Conservation (phyloP, 2,329 filamentous ascomycete genomes). For the Sporothrix sp. region DNA sequence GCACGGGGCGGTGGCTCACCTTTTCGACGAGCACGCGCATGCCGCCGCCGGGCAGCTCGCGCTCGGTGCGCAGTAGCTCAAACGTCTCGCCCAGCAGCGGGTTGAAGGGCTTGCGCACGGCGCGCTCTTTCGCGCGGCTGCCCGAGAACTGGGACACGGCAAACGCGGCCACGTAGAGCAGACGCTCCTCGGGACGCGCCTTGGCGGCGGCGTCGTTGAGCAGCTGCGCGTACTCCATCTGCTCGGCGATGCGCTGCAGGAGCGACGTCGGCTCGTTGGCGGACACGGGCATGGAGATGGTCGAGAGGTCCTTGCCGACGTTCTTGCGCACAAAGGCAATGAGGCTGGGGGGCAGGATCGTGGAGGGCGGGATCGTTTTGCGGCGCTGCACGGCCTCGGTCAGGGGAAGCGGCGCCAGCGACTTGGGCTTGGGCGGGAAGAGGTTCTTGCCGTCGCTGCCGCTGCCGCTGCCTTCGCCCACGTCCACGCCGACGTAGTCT, state of each 20-base stretch:
- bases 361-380: conserved; percentile 60
- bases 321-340: conserved; percentile 95
- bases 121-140: conserved; percentile 75
- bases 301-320: conserved; percentile 92
- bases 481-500: conserved; percentile 29
- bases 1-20: conserved; percentile 83
- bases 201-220: conserved; percentile 65
- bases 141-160: conserved; percentile 80
- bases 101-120: conserved; percentile 94
- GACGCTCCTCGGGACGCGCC: conserved; percentile 53
- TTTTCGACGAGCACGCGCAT: conserved; percentile 94
- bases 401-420: conserved; percentile 67
- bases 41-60: conserved; percentile 57
- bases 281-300: conserved; percentile 94
- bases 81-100: conserved; percentile 93
- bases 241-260: conserved; percentile 80
- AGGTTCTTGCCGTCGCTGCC: conserved; percentile 36
- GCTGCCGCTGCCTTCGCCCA: conserved; percentile 22
- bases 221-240: conserved; percentile 80
- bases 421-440: conserved; percentile 68
- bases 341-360: conserved; percentile 73
- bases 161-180: conserved; percentile 82
- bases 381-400: conserved; percentile 55
- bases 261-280: conserved; percentile 88
- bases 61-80: conserved; percentile 80